Conservation (phyloP, 345 rosid genomes). For the Streptanthus diversifolius region DNA sequence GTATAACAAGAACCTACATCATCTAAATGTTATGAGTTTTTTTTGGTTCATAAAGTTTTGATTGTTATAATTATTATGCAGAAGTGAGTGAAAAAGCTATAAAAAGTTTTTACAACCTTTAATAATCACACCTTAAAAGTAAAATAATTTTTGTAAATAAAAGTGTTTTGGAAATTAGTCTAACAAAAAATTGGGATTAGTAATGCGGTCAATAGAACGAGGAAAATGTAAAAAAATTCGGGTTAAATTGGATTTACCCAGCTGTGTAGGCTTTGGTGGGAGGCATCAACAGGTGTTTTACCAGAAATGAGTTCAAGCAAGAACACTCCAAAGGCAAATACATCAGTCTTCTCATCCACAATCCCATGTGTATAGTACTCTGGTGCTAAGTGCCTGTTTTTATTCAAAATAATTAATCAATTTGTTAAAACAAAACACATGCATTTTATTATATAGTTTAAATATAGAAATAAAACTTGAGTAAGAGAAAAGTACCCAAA, state of each 20-base stretch:
- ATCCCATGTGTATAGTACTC: slow-evolving; percentile 96
- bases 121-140: background rate
- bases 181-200: background rate
- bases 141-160: background rate
- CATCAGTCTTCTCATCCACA: slow-evolving; percentile 97
- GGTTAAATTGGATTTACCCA: slow-evolving; percentile 53
- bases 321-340: slow-evolving; percentile 94
- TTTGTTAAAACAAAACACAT: background rate
- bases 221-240: background rate
- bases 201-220: background rate
- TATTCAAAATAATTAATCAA: slow-evolving; percentile 4
- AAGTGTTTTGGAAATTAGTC: background rate
- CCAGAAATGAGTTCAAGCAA: slow-evolving; percentile 84
- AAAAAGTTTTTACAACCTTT: background rate
- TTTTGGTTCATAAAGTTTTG: background rate
- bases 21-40: background rate
- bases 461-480: slow-evolving; percentile 5
- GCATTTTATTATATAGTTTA: background rate
- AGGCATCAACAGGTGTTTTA: slow-evolving; percentile 80
- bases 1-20: background rate
- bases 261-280: slow-evolving; percentile 84
- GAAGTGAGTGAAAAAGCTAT: background rate
- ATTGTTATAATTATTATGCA: background rate
- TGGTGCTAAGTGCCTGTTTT: slow-evolving; percentile 83
- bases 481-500: slow-evolving; percentile 58